Percentiles rank a stretch among this genome's conserved stretches.
Evolutionary conservation across 1,284 basidiomycete species (phyloP).

Genomic region (Puccinia brachypodii): DNA sequence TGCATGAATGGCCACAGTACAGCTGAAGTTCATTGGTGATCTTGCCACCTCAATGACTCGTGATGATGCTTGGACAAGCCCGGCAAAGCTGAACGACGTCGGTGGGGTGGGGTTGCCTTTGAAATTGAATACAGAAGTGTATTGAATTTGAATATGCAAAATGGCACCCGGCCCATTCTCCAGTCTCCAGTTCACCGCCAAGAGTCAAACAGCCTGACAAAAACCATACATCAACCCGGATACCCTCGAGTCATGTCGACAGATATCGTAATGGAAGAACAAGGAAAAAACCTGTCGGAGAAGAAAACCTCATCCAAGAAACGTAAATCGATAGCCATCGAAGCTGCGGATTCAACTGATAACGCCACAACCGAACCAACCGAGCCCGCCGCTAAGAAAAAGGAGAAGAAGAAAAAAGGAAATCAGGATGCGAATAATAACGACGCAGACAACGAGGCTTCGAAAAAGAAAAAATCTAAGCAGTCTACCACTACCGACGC

Average conservation of each 20-base stretch:
- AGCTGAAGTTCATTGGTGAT: no score
- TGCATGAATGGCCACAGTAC: no score
- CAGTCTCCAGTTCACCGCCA: no score
- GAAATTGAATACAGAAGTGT: not conserved
- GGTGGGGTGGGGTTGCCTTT: no score
- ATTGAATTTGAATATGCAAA: not conserved
- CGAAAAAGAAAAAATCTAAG: slow-evolving; percentile 18
- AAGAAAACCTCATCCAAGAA: slow-evolving; percentile 8
- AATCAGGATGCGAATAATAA: not conserved
- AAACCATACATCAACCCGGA: not conserved
- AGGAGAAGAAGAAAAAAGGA: slow-evolving; percentile 3
- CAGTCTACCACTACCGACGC: not conserved
- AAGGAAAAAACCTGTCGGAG: not conserved
- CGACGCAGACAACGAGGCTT: not conserved
- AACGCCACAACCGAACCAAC: not conserved
- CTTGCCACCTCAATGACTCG: no score
- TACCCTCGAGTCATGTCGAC: not conserved
- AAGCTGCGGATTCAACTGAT: not conserved
- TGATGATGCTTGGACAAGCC: no score
- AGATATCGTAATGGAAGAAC: slow-evolving; percentile 6
- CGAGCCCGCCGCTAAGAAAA: not conserved
- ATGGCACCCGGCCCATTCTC: not conserved
- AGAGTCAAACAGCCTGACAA: no score
- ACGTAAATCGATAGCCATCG: not conserved
- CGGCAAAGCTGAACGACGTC: no score